Evolutionary conservation across 345 rosid species (phyloP).

Genomic region (Camelina sativa): DNA sequence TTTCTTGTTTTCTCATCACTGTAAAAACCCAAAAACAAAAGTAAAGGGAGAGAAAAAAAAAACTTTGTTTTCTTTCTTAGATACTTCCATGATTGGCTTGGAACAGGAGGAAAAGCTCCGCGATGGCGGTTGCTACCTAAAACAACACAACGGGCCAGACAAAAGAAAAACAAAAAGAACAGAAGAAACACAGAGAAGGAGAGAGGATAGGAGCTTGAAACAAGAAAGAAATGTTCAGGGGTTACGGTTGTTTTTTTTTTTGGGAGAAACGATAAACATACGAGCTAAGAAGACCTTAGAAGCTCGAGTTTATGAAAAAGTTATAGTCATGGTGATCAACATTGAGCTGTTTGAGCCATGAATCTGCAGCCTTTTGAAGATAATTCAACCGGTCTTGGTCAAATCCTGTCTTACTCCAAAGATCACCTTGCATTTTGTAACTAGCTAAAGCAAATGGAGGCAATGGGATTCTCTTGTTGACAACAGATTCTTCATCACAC

Average conservation of each 20-base stretch:
- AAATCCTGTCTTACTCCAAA: constrained; percentile 56
- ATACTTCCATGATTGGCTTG: constrained; percentile 40
- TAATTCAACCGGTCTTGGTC: constrained; percentile 54
- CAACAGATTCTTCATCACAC: constrained; percentile 35
- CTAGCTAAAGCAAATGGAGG: constrained; percentile 71
- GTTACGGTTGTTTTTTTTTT: constrained; percentile 4
- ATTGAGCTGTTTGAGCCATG: constrained; percentile 85
- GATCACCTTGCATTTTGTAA: constrained; percentile 80
- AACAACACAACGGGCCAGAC: constrained; percentile 38
- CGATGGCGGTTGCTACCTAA: constrained; percentile 38
- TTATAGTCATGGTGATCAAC: constrained; percentile 72
- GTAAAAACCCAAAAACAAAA: constrained; percentile 6
- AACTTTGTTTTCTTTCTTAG: constrained; percentile 19
- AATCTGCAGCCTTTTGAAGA: constrained; percentile 64
- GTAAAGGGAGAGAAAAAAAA: not conserved
- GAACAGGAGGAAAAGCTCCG: constrained; percentile 31
- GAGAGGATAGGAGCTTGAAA: not conserved
- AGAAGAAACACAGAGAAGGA: not conserved
- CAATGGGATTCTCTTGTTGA: constrained; percentile 48
- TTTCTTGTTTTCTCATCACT: constrained; percentile 22
- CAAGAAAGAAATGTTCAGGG: constrained; percentile 21
- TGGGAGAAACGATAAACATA: constrained; percentile 1
- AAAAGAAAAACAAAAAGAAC: not conserved
- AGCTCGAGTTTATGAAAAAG: constrained; percentile 51
- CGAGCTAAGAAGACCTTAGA: constrained; percentile 12